Base-by-base conservation (phyloP, 768 basidiomycete genomes). In the Mrakia hoshinonis region DNA sequence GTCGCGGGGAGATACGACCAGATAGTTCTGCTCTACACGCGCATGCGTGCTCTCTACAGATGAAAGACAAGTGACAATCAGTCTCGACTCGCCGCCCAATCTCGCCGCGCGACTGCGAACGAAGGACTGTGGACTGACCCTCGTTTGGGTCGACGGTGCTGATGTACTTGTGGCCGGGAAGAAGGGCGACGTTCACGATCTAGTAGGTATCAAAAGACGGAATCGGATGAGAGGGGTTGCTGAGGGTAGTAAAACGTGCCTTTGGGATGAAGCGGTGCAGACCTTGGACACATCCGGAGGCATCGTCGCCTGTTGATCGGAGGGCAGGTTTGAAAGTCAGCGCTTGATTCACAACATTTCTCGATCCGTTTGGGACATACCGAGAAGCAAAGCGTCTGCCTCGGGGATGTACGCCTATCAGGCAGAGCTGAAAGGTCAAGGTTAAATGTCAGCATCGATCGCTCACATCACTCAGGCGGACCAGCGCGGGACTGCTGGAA, bases 381-480 rank as follows among this genome's bases (percentile, higher is more conserved):
- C 15, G 90, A 91, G 81, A 95, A 93, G 66, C 96, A 82, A 81
- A 95, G 87, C 0, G 92, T 94, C 77, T 94, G 92, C 22, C 92
- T 86, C 68, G 15, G 89, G 87, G 24, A 93, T 81, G 76, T 82
- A 83, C 10, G 18, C 13, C 67, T 38, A 3, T 39, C 24, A 15
- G 67, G 54, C 11, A 68, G 54, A 12, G 36, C 61, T 63, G 39
- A 29, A 22, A 6, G 9, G 51, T 22, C 43, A 43, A 43, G 43
- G 43, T 43, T 15, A 43, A 43, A 15, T 7, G 6, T 6, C 43
- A 43, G 7, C 15, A 43, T 43, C 43, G 15, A 15, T 43, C 43
- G 43, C 43, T 43, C 7, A 43, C 15, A 15, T 43, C 43, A 15
- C 15, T 15, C 43, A 15, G 43, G 43, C 6, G 43, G 43, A 6